Evolutionary conservation across 305 asterid genomes (phyloP).

Genomic region (Fraxinus sp.): DNA sequence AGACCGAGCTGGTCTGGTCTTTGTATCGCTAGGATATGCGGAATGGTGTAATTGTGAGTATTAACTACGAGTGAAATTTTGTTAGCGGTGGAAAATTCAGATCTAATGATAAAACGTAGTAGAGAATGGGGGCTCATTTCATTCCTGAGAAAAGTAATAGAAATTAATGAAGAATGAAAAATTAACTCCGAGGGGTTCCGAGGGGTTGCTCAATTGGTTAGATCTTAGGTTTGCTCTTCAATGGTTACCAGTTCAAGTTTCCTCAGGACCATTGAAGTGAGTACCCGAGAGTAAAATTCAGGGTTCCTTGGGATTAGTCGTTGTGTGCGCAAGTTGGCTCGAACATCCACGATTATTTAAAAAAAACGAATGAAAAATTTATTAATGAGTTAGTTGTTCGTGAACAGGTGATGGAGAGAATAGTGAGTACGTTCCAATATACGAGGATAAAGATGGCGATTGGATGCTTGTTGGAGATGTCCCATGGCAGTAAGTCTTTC

Average conservation of each 20-base stretch:
- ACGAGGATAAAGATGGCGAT: slow-evolving; percentile 74
- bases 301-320: too few species aligned
- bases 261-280: too few species aligned
- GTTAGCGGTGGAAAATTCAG: not conserved
- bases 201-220: too few species aligned
- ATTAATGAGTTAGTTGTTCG: not conserved
- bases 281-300: too few species aligned
- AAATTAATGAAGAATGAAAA: not conserved
- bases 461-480: slow-evolving; percentile 82
- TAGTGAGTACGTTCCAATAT: slow-evolving; percentile 54
- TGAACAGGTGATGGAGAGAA: slow-evolving; percentile 54
- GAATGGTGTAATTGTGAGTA: not conserved
- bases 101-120: too few species aligned
- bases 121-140: too few species aligned
- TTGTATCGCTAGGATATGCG: not conserved
- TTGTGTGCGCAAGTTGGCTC: too few species aligned
- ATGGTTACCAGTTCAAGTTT: too few species aligned
- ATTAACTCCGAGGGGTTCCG: too few species aligned
- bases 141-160: not conserved
- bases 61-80: not conserved
- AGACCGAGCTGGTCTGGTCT: not conserved
- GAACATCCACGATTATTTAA: too few species aligned
- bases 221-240: too few species aligned
- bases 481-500: slow-evolving; percentile 55
- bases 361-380: too few species aligned